Base-by-base conservation (phyloP, 1,284 basidiomycete genomes). In the Moesziomyces parantarcticus region DNA sequence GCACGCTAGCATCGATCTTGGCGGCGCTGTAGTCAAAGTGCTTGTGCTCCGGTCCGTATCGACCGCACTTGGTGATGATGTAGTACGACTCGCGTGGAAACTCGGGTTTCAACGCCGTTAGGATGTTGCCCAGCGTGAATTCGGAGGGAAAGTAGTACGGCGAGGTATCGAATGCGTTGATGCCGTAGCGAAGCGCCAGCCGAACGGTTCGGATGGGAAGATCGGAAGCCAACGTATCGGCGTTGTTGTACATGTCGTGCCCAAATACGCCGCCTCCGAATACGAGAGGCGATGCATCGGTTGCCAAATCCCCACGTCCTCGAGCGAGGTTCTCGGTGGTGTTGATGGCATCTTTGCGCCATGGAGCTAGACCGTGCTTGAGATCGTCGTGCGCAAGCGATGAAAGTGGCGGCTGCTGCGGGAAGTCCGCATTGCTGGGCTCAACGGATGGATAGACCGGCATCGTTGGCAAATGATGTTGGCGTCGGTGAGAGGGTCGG, bases 141-240 rank as follows among this genome's bases (percentile, higher is more conserved):
- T 98, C 95, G 3, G 94, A 97, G 2, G 90, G 89, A 32, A 93
- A 93, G 84, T 99, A 98, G 85, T 90, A 93, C 7, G 91, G 86
- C 9, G 83, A 83, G 3, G 85, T 98, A 83, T 99, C 96, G 81
- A 99, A 93, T 0, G 92, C 92, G 48, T 87, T 88, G 66, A 98
- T 91, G 20, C 94, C 95, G 84, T 94, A 95, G 49, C 92, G 54
- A 50, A 83, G 64, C 25, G 77, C 76, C 22, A 95, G 88, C 25
- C 93, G 88, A 18, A 94, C 58, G 3, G 78, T 80, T 40, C 67
- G 76, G 14, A 78, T 47, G 26, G 77, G 75, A 4, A 73, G 41
- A 32, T 74, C 53, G 44, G 74, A 71, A 16, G 68, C 50, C 8
- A 78, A 39, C 5, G 75, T 69, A 18, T 56, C 36, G 22, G 77